These are phyloP conservation scores for Chionographis japonica DNA, from an alignment of 106 monocot genomes.

Conservation along the genomic window DNA sequence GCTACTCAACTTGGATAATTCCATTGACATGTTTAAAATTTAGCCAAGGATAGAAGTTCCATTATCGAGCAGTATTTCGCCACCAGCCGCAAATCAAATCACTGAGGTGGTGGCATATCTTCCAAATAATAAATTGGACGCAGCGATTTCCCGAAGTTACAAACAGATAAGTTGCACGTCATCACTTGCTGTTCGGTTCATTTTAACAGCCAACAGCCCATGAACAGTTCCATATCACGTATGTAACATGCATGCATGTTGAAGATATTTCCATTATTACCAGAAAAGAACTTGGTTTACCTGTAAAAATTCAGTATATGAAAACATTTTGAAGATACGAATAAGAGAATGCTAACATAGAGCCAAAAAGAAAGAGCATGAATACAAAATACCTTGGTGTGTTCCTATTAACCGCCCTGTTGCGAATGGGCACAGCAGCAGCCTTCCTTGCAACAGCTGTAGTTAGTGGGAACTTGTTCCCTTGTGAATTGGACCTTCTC, in stretches of 20 bases:
- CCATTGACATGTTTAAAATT: too few relatives aligned
- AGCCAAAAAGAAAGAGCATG: not conserved
- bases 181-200: too few relatives aligned
- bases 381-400: slow-evolving; percentile 43
- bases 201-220: too few relatives aligned
- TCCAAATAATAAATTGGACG: too few relatives aligned
- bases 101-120: too few relatives aligned
- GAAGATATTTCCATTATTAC: slow-evolving; percentile 5
- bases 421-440: slow-evolving; percentile 40
- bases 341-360: not conserved
- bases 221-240: too few relatives aligned
- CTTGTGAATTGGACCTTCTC: slow-evolving; percentile 64
- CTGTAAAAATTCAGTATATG: slow-evolving; percentile 6
- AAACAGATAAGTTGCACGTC: too few relatives aligned
- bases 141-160: too few relatives aligned
- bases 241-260: not conserved
- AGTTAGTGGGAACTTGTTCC: slow-evolving; percentile 54
- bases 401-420: slow-evolving; percentile 33
- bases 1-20: too few relatives aligned
- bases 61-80: too few relatives aligned
- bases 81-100: too few relatives aligned
- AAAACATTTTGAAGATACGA: not conserved
- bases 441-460: slow-evolving; percentile 55
- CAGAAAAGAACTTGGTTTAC: slow-evolving; percentile 22
- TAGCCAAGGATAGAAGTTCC: too few relatives aligned